A percentile compares a stretch with the other conserved stretches of the same genome.
phyloP scores from a whole-genome alignment of 208 protist species.

The Naegleria fowleri region DNA sequence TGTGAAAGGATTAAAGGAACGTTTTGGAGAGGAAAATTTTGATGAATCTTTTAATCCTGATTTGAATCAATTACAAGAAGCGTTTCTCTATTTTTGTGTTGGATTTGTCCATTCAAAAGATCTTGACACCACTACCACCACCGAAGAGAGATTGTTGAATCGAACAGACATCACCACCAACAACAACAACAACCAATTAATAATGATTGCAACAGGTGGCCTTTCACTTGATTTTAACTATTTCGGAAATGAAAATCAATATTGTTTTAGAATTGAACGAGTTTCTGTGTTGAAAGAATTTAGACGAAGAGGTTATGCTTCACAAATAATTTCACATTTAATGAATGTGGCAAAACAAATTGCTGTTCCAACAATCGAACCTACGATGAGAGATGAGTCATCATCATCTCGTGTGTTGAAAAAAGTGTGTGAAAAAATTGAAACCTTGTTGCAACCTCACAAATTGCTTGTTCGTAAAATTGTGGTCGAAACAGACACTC shows the following conservation, averaged over 20 bases:
- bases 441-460: neutral
- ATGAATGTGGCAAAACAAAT: neutral
- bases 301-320: neutral
- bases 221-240: neutral
- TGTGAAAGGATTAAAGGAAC: neutral
- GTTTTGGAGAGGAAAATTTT: neutral
- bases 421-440: neutral
- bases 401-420: too few relatives aligned
- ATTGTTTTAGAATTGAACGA: neutral
- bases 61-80: neutral
- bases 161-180: neutral
- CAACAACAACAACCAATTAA: neutral
- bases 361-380: too few relatives aligned
- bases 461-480: neutral
- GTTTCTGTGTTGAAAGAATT: neutral
- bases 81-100: neutral
- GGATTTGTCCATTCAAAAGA: neutral
- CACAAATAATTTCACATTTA: neutral
- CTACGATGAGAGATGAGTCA: too few relatives aligned
- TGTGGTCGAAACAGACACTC: neutral
- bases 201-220: neutral
- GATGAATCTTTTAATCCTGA: neutral
- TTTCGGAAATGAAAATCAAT: neutral
- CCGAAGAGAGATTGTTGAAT: neutral
- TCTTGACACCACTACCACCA: neutral